Evolutionary conservation across 305 asterid genomes (phyloP), one percentile per base, ranked within the genome.

Genomic region (Fraxinus xanthoxyloides): DNA sequence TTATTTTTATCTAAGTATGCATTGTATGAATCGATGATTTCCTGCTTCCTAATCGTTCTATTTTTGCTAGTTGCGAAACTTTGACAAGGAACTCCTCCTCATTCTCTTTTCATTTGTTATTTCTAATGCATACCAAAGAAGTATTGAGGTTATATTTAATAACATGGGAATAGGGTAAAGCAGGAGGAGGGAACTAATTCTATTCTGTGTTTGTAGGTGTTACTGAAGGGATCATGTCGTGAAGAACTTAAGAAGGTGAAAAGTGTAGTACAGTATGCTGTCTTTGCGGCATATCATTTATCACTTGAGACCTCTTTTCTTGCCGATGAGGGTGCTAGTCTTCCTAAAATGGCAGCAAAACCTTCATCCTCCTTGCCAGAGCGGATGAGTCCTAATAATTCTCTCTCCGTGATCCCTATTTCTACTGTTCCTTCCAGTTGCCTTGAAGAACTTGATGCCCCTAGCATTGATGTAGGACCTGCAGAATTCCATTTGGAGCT

Each of bases 201-300:
- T 70, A 12, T 79, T 72, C 63, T 61, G 46, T 56, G 54, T 81
- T 82, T 77, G 75, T 82, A 97, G 99, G 97, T 97, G 80, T 88
- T 97, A 77, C 90, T 97, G 31, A 92, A 90, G 80, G 99, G 99
- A 23, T 90, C 94, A 8, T 76, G 63, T 72, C 93, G 91, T 26
- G 90, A 89, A 81, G 97, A 92, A 84, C 97, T 95, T 77, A 95
- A 92, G 89, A 95, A 92, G 90, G 89, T 93, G 88, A 97, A 97
- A 80, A 87, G 89, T 35, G 98, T 91, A 76, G 88, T 93, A 78
- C 93, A 89, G 54, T 95, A 90, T 82, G 97, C 98, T 34, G 93
- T 97, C 40, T 97, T 95, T 85, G 99, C 98, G 23, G 99, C 99
- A 46, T 91, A 97, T 84, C 98, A 97, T 89, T 87, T 97, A 86